Percentiles rank a stretch among this genome's conserved stretches.
Evolutionary conservation across 208 protist genomes (phyloP).

Genomic region (Wallacemonas sp.): DNA sequence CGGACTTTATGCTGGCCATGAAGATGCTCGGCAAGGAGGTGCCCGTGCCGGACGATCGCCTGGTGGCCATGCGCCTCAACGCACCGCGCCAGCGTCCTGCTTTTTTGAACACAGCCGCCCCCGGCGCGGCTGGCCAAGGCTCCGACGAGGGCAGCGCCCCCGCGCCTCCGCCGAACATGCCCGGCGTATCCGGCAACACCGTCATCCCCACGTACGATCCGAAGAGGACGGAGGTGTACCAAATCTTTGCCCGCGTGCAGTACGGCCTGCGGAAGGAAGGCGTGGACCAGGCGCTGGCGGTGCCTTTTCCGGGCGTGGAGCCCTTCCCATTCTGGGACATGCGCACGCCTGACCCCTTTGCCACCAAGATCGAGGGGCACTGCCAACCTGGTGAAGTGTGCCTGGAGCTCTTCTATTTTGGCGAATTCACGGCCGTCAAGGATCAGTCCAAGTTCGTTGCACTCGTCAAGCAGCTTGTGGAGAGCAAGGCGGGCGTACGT

Average conservation of each 20-base stretch:
- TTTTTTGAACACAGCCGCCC: slow-evolving; percentile 46
- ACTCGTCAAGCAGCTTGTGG: slow-evolving; percentile 44
- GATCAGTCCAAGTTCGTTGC: slow-evolving; percentile 45
- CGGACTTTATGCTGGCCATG: slow-evolving; percentile 78
- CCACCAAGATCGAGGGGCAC: slow-evolving; percentile 21
- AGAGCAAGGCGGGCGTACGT: slow-evolving; percentile 52
- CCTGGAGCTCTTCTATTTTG: slow-evolving; percentile 85
- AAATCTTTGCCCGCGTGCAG: slow-evolving; percentile 46
- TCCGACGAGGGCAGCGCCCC: slow-evolving; percentile 2
- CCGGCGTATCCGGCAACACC: slow-evolving; percentile 21
- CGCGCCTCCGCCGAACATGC: slow-evolving; percentile 40
- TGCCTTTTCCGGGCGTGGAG: slow-evolving; percentile 62
- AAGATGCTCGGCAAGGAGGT: slow-evolving; percentile 76
- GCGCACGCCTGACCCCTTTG: slow-evolving; percentile 44
- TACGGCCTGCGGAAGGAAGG: slow-evolving; percentile 63
- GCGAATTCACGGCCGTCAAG: slow-evolving; percentile 57
- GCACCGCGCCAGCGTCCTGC: slow-evolving; percentile 63
- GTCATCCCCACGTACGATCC: slow-evolving; percentile 43
- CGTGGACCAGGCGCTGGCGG: slow-evolving; percentile 51
- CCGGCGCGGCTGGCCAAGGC: neutral
- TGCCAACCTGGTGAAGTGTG: slow-evolving; percentile 62
- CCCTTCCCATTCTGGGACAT: slow-evolving; percentile 79
- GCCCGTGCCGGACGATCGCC: slow-evolving; percentile 60
- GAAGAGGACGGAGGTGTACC: slow-evolving; percentile 45
- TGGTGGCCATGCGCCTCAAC: slow-evolving; percentile 57